phyloP scores from a whole-genome alignment of 805 yeast species.

The Hanseniaspora meyeri region DNA sequence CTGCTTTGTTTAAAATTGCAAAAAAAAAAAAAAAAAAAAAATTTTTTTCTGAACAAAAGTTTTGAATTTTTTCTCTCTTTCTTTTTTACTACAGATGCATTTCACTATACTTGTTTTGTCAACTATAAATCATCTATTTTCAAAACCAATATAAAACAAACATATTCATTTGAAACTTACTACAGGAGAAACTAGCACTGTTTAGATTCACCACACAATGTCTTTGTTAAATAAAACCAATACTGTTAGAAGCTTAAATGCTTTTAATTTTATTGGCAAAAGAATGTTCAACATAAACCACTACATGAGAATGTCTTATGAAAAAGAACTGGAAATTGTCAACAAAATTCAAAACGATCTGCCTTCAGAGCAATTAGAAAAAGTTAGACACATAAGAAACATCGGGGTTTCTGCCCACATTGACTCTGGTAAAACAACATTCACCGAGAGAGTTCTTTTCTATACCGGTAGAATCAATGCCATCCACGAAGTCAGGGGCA shows the following conservation, averaged over 20 bases:
- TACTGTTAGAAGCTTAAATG: not conserved
- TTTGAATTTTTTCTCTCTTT: no score
- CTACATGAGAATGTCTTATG: conserved; percentile 34
- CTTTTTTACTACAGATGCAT: no score
- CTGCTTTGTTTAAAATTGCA: no score
- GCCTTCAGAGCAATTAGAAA: conserved; percentile 38
- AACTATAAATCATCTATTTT: no score
- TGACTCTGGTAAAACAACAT: conserved; percentile 95
- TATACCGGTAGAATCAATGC: conserved; percentile 96
- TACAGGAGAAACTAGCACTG: no score
- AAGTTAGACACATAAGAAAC: conserved; percentile 61
- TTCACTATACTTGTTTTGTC: no score
- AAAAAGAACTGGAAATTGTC: conserved; percentile 58
- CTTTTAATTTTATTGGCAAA: not conserved
- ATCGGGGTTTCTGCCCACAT: conserved; percentile 97
- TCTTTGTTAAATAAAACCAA: not conserved
- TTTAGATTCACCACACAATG: not conserved
- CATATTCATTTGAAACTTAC: no score
- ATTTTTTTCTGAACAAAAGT: no score
- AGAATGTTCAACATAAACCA: not conserved
- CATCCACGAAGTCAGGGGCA: conserved; percentile 91
- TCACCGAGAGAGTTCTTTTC: conserved; percentile 90
- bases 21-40: no score
- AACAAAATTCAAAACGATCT: conserved; percentile 44
- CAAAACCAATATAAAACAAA: no score